Conservation (phyloP, 2,329 filamentous ascomycete species). For the Penicillium sp. region DNA sequence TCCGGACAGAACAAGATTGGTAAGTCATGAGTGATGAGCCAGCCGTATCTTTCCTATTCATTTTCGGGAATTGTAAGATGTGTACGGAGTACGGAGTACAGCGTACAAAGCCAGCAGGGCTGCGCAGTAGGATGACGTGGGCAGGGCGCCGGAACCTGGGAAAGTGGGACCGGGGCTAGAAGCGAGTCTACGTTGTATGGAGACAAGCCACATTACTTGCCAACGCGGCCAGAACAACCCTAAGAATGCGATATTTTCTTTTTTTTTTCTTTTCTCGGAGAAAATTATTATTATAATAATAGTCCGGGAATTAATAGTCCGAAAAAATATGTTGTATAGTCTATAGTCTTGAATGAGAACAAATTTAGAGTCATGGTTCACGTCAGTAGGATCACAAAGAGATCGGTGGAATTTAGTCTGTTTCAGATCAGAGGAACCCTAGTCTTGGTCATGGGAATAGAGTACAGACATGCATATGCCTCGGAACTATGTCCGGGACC, state of each 20-base stretch:
- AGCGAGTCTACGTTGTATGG: background rate
- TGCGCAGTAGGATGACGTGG: slow-evolving; percentile 2
- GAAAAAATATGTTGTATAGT: background rate
- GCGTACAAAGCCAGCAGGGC: background rate
- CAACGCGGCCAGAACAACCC: slow-evolving; percentile 1
- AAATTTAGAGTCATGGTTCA: background rate
- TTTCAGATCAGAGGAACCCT: background rate
- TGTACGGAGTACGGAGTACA: background rate
- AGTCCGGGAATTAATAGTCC: background rate
- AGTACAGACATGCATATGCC: background rate
- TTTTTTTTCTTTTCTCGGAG: background rate
- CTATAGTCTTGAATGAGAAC: background rate
- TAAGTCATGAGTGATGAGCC: background rate
- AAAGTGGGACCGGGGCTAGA: slow-evolving; percentile 2
- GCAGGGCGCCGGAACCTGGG: background rate
- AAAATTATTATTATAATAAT: background rate
- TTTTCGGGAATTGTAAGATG: background rate
- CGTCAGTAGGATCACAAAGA: background rate
- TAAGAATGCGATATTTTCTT: background rate
- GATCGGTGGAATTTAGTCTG: background rate
- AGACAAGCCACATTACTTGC: slow-evolving; percentile 2
- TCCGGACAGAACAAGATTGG: background rate
- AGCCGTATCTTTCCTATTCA: background rate
- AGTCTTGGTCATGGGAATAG: background rate
- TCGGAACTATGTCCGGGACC: slow-evolving; percentile 1